phyloP scores from a whole-genome alignment of 176 grass and related monocot species.

The Carex littledalei region DNA sequence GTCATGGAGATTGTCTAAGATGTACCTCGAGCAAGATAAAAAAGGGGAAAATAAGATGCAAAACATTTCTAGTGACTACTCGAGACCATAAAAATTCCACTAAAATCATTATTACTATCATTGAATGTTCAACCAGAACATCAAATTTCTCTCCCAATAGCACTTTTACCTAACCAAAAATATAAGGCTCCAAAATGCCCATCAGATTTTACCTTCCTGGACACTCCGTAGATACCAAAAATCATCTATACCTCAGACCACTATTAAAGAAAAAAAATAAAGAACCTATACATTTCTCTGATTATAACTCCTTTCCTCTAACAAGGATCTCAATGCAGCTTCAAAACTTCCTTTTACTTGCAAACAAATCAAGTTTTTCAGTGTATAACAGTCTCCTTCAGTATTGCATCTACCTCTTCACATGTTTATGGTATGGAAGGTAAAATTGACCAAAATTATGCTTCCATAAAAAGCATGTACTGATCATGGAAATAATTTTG shows the following conservation, averaged over 20 bases:
- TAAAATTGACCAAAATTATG: constrained; percentile 11
- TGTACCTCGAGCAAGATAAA: constrained; percentile 9
- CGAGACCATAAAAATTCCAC: neutral
- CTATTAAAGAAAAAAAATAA: constrained; percentile 22
- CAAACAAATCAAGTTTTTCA: neutral
- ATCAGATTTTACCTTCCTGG: constrained; percentile 20
- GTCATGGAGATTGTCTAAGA: neutral
- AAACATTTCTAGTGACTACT: constrained; percentile 17
- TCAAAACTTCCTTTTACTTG: constrained; percentile 8
- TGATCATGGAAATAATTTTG: neutral
- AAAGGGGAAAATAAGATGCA: neutral
- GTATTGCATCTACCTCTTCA: constrained; percentile 13
- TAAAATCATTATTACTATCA: neutral
- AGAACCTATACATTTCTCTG: constrained; percentile 28
- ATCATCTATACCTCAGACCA: constrained; percentile 1
- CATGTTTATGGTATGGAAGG: constrained; percentile 9
- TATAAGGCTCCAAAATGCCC: constrained; percentile 20
- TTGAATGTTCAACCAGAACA: neutral
- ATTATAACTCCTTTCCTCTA: constrained; percentile 13
- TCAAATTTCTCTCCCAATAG: neutral
- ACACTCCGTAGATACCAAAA: constrained; percentile 17
- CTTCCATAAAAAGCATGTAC: constrained; percentile 13
- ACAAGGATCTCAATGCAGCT: neutral
- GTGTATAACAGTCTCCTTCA: constrained; percentile 8
- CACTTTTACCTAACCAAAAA: constrained; percentile 18